phyloP scores from a whole-genome alignment of 139 green algal genomes.

The Klebsormidium nitens region DNA sequence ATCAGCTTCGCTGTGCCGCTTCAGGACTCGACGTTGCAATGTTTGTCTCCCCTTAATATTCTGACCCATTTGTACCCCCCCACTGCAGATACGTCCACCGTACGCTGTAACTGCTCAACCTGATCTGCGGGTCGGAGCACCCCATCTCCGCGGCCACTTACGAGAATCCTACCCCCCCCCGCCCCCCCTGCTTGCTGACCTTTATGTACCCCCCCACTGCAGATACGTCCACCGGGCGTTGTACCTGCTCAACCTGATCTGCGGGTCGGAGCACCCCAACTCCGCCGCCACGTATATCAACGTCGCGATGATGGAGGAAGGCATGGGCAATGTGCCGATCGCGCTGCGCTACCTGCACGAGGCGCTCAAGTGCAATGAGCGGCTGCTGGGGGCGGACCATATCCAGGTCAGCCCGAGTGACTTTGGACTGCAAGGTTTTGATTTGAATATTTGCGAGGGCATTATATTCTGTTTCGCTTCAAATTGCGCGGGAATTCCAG shows the following conservation, averaged over 20 bases:
- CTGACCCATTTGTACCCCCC: no score
- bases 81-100: constrained; percentile 43
- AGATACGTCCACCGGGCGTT: constrained; percentile 43
- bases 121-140: constrained; percentile 41
- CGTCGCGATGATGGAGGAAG: constrained; percentile 51
- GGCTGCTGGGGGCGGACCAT: constrained; percentile 43
- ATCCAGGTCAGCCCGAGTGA: constrained; percentile 39
- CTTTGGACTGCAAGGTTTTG: no score
- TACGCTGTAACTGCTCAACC: constrained; percentile 40
- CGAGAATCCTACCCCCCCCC: no score
- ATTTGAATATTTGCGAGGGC: no score
- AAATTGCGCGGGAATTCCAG: no score
- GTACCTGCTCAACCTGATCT: constrained; percentile 44
- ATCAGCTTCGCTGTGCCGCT: no score
- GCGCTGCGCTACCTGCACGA: constrained; percentile 47
- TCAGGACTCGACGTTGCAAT: no score
- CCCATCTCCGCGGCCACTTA: constrained; percentile 49
- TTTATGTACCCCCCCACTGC: background rate
- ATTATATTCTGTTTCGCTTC: no score
- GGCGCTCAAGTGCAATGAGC: constrained; percentile 44
- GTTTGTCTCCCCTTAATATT: no score
- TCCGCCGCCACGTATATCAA: constrained; percentile 51
- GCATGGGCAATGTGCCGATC: constrained; percentile 31
- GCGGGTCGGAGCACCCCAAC: constrained; percentile 44
- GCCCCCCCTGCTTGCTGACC: background rate